phyloP scores from a whole-genome alignment of 441 rosid species.

The Hura crepitans region DNA sequence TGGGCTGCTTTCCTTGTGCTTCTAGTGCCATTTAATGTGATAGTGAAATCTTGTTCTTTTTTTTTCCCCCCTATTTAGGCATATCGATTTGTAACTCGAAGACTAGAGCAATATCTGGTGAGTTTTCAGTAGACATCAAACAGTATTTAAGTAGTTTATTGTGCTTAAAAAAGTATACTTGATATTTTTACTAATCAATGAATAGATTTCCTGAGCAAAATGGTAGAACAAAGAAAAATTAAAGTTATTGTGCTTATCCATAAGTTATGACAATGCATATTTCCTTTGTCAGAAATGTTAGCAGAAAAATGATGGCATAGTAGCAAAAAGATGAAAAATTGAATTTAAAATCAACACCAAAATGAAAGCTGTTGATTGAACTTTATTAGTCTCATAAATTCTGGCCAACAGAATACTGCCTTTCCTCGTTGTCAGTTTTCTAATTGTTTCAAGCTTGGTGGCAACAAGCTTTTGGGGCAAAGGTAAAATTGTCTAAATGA shows the following conservation, averaged over 20 bases:
- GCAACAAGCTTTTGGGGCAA: background rate
- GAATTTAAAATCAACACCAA: background rate
- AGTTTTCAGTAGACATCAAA: slow-evolving; percentile 24
- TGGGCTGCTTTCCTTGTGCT: background rate
- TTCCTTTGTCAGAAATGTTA: background rate
- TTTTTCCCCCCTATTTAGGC: no score
- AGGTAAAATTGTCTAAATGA: background rate
- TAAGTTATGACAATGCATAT: background rate
- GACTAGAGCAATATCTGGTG: slow-evolving; percentile 95
- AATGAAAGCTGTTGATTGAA: background rate
- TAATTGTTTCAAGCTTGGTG: background rate
- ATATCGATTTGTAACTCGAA: slow-evolving; percentile 74
- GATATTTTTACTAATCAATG: background rate
- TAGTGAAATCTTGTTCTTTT: slow-evolving; percentile 9
- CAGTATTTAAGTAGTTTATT: background rate
- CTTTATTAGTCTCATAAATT: background rate
- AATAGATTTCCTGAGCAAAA: background rate
- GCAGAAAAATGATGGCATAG: background rate
- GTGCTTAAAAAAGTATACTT: background rate
- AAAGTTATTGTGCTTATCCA: background rate
- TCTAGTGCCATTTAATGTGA: slow-evolving; percentile 13
- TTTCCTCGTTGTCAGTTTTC: background rate
- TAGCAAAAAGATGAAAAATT: background rate
- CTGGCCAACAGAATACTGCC: background rate
- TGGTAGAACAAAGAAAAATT: background rate